Conservation (phyloP, 2,329 filamentous ascomycete genomes). For the Eutypa lata region DNA sequence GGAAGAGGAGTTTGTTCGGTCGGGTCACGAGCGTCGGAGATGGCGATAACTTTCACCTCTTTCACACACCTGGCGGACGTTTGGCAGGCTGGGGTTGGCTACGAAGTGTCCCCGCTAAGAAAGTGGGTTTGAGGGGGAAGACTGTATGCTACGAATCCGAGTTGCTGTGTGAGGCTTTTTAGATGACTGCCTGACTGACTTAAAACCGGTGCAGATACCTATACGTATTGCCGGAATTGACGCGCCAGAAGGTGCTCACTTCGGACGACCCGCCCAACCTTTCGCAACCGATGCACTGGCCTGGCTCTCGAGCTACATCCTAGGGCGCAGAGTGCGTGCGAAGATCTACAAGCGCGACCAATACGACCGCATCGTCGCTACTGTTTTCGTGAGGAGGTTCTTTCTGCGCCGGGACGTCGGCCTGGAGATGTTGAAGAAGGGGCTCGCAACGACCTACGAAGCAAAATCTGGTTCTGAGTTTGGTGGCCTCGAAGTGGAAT, state of each 20-base stretch:
- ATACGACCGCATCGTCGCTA: slow-evolving; percentile 86
- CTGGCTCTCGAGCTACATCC: slow-evolving; percentile 74
- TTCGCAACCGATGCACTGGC: slow-evolving; percentile 75
- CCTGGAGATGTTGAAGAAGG: slow-evolving; percentile 80
- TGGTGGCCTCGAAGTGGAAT: slow-evolving; percentile 64
- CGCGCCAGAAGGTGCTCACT: slow-evolving; percentile 89
- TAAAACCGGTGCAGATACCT: slow-evolving; percentile 64
- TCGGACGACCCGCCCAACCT: slow-evolving; percentile 83
- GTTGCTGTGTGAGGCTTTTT: neutral
- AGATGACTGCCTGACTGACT: slow-evolving; percentile 6
- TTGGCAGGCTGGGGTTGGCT: slow-evolving; percentile 91
- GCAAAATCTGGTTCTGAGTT: slow-evolving; percentile 88
- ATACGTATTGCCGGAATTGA: slow-evolving; percentile 89
- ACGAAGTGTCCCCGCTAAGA: slow-evolving; percentile 67
- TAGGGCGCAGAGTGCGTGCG: slow-evolving; percentile 72
- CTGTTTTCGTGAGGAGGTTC: slow-evolving; percentile 70
- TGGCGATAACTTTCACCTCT: slow-evolving; percentile 92
- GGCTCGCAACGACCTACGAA: slow-evolving; percentile 89
- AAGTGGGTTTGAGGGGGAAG: slow-evolving; percentile 67
- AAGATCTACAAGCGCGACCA: slow-evolving; percentile 84
- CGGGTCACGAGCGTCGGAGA: slow-evolving; percentile 92
- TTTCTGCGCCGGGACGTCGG: slow-evolving; percentile 77
- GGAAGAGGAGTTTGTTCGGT: slow-evolving; percentile 74
- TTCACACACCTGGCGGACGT: slow-evolving; percentile 89
- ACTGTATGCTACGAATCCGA: slow-evolving; percentile 56